These are phyloP conservation scores for Salix viminalis DNA, from an alignment of 345 rosid species.

Conservation along the genomic window DNA sequence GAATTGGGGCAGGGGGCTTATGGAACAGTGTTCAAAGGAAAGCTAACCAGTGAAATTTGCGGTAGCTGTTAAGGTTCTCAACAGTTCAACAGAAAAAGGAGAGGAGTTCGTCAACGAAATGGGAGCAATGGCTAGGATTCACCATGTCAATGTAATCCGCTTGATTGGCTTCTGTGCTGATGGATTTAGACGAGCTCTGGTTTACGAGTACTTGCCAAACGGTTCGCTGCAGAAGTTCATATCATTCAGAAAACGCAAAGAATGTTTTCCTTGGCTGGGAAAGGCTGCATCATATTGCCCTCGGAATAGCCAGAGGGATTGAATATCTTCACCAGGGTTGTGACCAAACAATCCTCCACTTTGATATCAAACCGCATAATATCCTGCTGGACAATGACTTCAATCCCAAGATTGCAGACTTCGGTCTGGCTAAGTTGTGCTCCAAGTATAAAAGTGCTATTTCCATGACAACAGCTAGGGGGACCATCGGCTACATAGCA, in stretches of 20 bases:
- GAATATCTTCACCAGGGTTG: neutral
- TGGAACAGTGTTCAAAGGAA: constrained; percentile 14
- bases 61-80: constrained; percentile 4
- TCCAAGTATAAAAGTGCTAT: neutral
- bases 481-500: neutral
- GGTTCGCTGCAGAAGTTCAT: constrained; percentile 3
- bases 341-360: neutral
- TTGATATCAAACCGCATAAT: neutral
- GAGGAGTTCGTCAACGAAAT: neutral
- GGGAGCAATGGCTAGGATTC: neutral
- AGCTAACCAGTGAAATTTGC: constrained; percentile 3
- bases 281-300: neutral
- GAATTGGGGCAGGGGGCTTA: constrained; percentile 12
- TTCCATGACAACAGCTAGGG: neutral
- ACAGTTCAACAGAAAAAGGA: neutral
- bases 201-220: constrained; percentile 10
- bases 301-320: neutral
- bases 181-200: constrained; percentile 9
- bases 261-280: neutral
- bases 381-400: neutral
- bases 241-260: neutral
- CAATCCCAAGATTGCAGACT: neutral
- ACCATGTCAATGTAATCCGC: constrained; percentile 10
- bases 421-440: neutral
- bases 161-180: constrained; percentile 15